Percentiles rank a stretch among this genome's conserved stretches.
Evolutionary conservation across 2,329 filamentous ascomycete species (phyloP).

Genomic region (Trichoderma semiorbis): DNA sequence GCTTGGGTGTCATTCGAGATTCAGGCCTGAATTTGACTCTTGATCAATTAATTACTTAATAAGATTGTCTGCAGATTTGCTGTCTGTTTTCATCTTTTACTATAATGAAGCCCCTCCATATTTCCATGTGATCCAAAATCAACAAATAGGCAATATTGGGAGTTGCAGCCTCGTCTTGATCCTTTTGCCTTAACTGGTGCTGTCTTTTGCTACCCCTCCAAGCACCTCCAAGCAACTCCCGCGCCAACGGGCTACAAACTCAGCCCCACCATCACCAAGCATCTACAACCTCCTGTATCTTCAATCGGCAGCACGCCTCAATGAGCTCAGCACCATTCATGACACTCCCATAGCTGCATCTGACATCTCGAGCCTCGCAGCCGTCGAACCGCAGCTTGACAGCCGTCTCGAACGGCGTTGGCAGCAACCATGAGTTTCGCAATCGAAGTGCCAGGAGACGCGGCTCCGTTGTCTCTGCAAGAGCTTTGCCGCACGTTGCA

Average conservation of each 20-base stretch:
- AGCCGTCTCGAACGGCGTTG: conserved; percentile 18
- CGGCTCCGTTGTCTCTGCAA: conserved; percentile 63
- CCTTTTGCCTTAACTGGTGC: neutral
- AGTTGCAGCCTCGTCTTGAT: neutral
- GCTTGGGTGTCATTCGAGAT: neutral
- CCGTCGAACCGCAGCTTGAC: neutral
- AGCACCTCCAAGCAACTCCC: neutral
- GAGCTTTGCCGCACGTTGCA: conserved; percentile 64
- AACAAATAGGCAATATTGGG: neutral
- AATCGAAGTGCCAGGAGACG: conserved; percentile 79
- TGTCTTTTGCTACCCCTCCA: conserved; percentile 6
- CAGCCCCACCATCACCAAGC: conserved; percentile 17
- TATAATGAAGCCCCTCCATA: neutral
- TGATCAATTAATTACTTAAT: neutral
- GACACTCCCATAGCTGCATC: neutral
- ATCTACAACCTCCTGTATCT: neutral
- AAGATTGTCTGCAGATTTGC: neutral
- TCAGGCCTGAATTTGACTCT: neutral
- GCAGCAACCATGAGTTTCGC: conserved; percentile 58
- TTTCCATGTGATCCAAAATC: neutral
- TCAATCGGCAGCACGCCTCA: neutral
- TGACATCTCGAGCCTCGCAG: neutral
- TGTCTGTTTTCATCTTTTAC: neutral
- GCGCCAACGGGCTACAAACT: neutral
- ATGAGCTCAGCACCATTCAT: neutral